phyloP scores from a whole-genome alignment of 805 yeast genomes.

The Candida sithepensis region DNA sequence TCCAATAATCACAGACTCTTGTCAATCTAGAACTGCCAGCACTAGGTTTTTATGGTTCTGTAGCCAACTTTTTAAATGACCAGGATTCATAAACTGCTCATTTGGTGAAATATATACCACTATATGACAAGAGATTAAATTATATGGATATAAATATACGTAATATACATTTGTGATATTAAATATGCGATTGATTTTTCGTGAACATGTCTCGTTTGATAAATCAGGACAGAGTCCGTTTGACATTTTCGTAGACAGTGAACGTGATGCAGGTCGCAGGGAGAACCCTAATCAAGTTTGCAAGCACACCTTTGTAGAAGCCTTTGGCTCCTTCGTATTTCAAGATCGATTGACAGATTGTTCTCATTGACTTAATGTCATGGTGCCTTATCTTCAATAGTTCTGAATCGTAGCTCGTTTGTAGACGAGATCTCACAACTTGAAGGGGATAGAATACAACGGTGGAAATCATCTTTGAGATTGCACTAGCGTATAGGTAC shows the following conservation, averaged over 20 bases:
- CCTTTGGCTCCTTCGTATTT: slow-evolving; percentile 56
- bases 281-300: slow-evolving; percentile 76
- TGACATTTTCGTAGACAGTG: slow-evolving; percentile 70
- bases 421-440: slow-evolving; percentile 73
- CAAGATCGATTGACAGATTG: slow-evolving; percentile 39
- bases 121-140: too few relatives aligned
- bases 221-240: slow-evolving; percentile 19
- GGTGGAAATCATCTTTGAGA: slow-evolving; percentile 67
- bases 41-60: too few relatives aligned
- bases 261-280: slow-evolving; percentile 95
- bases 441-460: slow-evolving; percentile 78
- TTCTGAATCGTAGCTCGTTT: slow-evolving; percentile 39
- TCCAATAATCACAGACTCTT: too few relatives aligned
- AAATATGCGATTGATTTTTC: too few relatives aligned
- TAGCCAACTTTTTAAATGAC: too few relatives aligned
- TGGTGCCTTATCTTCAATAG: slow-evolving; percentile 3
- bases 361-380: slow-evolving; percentile 19
- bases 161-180: too few relatives aligned
- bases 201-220: too few relatives aligned
- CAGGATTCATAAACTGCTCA: too few relatives aligned
- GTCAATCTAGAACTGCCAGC: too few relatives aligned
- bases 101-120: too few relatives aligned
- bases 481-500: slow-evolving; percentile 62
- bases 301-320: slow-evolving; percentile 78
- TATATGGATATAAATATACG: too few relatives aligned